Base-by-base conservation (phyloP, 345 rosid species). In the Streptanthus diversifolius region DNA sequence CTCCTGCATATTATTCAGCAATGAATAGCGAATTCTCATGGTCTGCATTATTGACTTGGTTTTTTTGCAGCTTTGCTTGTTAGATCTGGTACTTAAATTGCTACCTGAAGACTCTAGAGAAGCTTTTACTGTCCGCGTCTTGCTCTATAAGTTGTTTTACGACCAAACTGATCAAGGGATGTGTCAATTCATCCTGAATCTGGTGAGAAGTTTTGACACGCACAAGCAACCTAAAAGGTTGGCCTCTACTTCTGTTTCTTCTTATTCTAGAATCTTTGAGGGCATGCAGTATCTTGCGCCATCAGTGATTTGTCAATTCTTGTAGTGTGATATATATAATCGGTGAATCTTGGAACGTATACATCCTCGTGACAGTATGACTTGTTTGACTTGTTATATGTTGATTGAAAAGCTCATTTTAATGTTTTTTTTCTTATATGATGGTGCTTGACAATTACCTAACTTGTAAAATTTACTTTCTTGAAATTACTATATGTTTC, bases 141-240 rank as follows among this genome's bases (percentile, higher is more conserved):
- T 91, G 74, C 97, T 95, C 72, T 91, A 95, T 79, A 95, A 91
- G 84, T 72, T 95, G 76, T 91, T 91, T 79, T 95, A 95, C 79
- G 97, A 91, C 70, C 97, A 91, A 76, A 90, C 97, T 72, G 96
- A 91, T 71, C 83, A 91, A 86, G 96, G 97, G 59, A 83, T 91
- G 96, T 89, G 91, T 64, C 96, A 89, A 56, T 91, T 91, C 84
- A 82, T 95, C 63, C 84, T 95, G 75, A 87, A 83, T 81, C 86
- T 80, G 78, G 80, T 91, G 79, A 91, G 84, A 77, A 79, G 80
- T 44, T 91, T 91, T 78, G 88, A 95, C 81, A 81, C 78, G 48
- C 93, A 82, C 78, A 91, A 88, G 75, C 97, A 90, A 80, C 83
- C 96, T 63, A 91, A 81, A 85, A 95, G 96, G 96, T 95, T 73